phyloP scores from a whole-genome alignment of 306 rosid species.

The Lagenaria siceraria region DNA sequence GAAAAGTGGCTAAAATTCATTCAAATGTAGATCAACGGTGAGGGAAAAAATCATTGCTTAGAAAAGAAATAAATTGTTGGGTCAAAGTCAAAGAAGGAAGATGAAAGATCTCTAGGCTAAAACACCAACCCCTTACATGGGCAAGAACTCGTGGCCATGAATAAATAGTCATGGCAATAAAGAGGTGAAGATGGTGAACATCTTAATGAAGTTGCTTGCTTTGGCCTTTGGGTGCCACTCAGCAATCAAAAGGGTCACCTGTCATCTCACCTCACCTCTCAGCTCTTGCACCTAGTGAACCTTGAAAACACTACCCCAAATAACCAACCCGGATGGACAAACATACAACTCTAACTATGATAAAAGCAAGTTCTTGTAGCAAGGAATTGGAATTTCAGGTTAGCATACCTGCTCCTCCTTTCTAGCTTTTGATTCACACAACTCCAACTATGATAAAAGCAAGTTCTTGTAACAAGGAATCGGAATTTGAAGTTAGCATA shows the following conservation, averaged over 20 bases:
- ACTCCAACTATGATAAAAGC: neutral
- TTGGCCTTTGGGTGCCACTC: neutral
- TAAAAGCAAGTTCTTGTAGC: neutral
- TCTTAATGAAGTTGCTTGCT: neutral
- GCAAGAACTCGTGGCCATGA: neutral
- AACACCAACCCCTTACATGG: neutral
- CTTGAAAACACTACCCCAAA: neutral
- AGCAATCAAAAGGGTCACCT: neutral
- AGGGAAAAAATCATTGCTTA: neutral
- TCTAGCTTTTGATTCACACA: slow-evolving; percentile 58
- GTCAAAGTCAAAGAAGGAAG: neutral
- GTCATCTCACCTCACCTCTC: neutral
- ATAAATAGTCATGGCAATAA: neutral
- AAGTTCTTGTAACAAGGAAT: neutral
- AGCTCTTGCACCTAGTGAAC: neutral
- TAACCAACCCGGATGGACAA: neutral
- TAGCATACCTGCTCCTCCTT: slow-evolving; percentile 76
- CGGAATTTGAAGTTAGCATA: slow-evolving; percentile 10
- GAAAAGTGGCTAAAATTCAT: neutral
- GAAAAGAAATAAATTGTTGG: neutral
- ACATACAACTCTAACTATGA: neutral
- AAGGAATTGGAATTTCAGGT: neutral
- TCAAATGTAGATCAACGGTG: neutral
- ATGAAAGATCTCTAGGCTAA: neutral
- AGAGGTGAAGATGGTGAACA: neutral